These are phyloP conservation scores for Amoebophrya sp. DNA, from an alignment of 169 alveolate genomes.

Conservation along the genomic window DNA sequence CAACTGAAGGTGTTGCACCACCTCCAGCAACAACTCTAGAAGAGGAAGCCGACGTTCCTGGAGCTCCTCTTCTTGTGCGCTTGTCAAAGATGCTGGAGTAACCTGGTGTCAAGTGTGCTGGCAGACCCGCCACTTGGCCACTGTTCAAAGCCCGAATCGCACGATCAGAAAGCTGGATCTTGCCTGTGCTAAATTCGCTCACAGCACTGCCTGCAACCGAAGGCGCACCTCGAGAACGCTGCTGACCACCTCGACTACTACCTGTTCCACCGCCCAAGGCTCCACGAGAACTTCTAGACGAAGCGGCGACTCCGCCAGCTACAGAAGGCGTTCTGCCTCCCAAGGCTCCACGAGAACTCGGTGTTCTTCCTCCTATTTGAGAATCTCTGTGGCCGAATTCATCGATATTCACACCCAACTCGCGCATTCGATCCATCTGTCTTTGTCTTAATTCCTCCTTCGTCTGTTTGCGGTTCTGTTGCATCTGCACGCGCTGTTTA, in stretches of 20 bases:
- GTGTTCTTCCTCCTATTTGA: too few relatives aligned
- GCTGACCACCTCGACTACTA: too few relatives aligned
- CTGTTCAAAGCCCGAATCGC: background rate
- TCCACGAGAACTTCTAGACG: too few relatives aligned
- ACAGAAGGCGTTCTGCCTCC: too few relatives aligned
- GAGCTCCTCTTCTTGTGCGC: background rate
- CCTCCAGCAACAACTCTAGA: background rate
- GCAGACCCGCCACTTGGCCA: background rate
- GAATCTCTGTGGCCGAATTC: background rate
- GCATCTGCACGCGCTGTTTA: background rate
- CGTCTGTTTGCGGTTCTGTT: background rate
- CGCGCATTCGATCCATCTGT: background rate
- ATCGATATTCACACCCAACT: background rate
- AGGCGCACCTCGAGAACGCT: too few relatives aligned
- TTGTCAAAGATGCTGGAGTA: background rate
- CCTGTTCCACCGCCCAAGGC: too few relatives aligned
- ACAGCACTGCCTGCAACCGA: too few relatives aligned
- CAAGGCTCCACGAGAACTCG: too few relatives aligned
- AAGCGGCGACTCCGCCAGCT: too few relatives aligned
- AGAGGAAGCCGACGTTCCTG: background rate
- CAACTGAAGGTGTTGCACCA: background rate
- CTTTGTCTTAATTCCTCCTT: background rate
- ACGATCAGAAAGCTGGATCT: background rate
- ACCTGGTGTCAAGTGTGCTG: background rate
- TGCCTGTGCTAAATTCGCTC: too few relatives aligned